These are phyloP conservation scores for Cordyceps cateniannulata DNA, from an alignment of 2,329 filamentous ascomycete genomes.

Conservation along the genomic window DNA sequence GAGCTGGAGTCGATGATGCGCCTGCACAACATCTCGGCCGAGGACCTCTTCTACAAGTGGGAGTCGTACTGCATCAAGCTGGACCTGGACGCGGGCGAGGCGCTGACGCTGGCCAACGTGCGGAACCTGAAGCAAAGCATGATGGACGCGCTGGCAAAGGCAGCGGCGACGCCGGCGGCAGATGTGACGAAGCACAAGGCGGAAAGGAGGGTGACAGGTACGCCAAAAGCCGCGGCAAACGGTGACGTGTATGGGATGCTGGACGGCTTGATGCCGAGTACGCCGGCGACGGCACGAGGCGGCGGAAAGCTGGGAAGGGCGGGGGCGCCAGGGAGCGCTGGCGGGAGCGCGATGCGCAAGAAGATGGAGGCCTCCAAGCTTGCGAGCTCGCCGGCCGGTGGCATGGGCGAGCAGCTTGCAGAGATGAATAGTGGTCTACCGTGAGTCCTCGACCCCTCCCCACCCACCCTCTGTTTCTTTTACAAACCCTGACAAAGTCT, in stretches of 20 bases:
- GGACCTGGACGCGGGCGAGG: slow-evolving; percentile 68
- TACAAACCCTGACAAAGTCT: not conserved
- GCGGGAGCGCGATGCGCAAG: slow-evolving; percentile 26
- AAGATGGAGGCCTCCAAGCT: slow-evolving; percentile 25
- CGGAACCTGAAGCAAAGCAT: slow-evolving; percentile 80
- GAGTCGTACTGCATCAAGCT: slow-evolving; percentile 96
- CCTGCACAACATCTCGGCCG: slow-evolving; percentile 69
- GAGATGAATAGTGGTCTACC: slow-evolving; percentile 21
- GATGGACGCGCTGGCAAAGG: slow-evolving; percentile 73
- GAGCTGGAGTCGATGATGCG: slow-evolving; percentile 84
- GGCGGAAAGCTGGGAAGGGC: slow-evolving; percentile 34
- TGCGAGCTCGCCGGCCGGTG: slow-evolving; percentile 28
- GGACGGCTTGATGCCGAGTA: slow-evolving; percentile 62
- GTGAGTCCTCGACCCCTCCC: slow-evolving; percentile 20
- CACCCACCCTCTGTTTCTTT: no score
- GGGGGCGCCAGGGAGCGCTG: slow-evolving; percentile 16
- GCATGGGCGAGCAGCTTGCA: slow-evolving; percentile 28
- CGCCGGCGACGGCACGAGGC: slow-evolving; percentile 34
- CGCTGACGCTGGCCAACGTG: slow-evolving; percentile 60
- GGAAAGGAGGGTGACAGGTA: slow-evolving; percentile 53
- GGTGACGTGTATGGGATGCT: slow-evolving; percentile 79
- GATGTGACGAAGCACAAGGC: slow-evolving; percentile 32
- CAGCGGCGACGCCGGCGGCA: slow-evolving; percentile 48
- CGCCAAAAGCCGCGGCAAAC: slow-evolving; percentile 58
- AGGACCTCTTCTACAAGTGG: slow-evolving; percentile 98